A percentile compares a stretch with the other conserved stretches of the same genome.
Evolutionary conservation across 371 early-diverging fungal genomes (phyloP).

Genomic region (Lichtheimia hyalospora): DNA sequence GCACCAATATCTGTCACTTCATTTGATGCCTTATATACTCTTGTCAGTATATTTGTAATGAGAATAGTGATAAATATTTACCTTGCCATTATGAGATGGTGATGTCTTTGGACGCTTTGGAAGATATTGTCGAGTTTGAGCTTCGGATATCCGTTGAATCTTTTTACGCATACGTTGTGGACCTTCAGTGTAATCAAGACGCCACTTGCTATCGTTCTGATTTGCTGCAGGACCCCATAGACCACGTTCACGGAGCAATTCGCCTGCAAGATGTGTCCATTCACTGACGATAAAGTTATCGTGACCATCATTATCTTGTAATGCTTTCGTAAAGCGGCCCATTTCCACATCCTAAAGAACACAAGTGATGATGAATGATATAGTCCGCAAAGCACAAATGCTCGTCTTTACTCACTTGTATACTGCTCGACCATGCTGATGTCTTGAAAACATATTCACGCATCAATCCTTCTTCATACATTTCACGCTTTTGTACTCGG

Average conservation of each 20-base stretch:
- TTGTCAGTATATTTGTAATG: background rate
- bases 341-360: conserved; percentile 50
- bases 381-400: background rate
- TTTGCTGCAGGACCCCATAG: conserved; percentile 57
- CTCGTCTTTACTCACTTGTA: conserved; percentile 34
- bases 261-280: conserved; percentile 60
- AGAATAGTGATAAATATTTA: background rate
- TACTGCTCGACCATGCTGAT: conserved; percentile 56
- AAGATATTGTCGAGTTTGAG: conserved; percentile 37
- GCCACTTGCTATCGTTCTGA: conserved; percentile 52
- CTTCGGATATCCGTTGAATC: conserved; percentile 31
- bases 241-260: conserved; percentile 60
- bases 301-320: conserved; percentile 64
- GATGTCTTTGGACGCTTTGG: conserved; percentile 43
- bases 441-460: conserved; percentile 59
- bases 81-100: conserved; percentile 8
- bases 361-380: background rate
- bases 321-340: conserved; percentile 55
- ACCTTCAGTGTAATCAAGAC: conserved; percentile 76
- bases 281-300: conserved; percentile 66
- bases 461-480: conserved; percentile 52
- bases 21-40: background rate
- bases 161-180: conserved; percentile 62
- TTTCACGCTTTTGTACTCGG: conserved; percentile 50
- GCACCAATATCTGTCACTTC: background rate